phyloP scores from a whole-genome alignment of 1,284 basidiomycete genomes.

The Cutaneotrichosporon sp. region DNA sequence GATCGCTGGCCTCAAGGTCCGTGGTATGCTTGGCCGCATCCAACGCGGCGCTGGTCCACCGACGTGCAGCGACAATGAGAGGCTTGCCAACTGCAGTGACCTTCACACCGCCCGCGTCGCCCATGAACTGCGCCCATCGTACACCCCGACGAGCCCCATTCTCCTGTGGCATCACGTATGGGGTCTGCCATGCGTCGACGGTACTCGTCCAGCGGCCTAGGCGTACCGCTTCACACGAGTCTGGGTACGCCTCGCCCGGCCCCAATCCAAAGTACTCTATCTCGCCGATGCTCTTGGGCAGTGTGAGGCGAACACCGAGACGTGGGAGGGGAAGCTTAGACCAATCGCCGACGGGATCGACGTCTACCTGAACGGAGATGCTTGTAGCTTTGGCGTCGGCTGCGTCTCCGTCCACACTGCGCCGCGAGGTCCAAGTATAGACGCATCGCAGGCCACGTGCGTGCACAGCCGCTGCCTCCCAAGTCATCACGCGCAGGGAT shows the following conservation, averaged over 20 bases:
- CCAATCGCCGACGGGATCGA: constrained; percentile 18
- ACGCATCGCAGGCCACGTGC: constrained; percentile 8
- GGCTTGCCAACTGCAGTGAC: constrained; percentile 6
- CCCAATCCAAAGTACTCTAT: constrained; percentile 21
- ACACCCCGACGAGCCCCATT: constrained; percentile 18
- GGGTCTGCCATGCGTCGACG: constrained; percentile 21
- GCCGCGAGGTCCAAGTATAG: constrained; percentile 11
- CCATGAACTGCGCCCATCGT: constrained; percentile 12
- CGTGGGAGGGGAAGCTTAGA: constrained; percentile 13
- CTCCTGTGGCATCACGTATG: constrained; percentile 25
- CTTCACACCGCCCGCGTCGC: background rate
- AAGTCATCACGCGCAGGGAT: constrained; percentile 9
- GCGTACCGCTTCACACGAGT: constrained; percentile 6
- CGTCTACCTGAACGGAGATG: background rate
- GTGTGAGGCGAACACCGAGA: constrained; percentile 16
- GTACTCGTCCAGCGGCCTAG: constrained; percentile 10
- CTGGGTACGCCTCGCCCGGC: constrained; percentile 20
- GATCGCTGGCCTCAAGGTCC: constrained; percentile 15
- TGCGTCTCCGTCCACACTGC: background rate
- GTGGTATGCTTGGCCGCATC: constrained; percentile 15
- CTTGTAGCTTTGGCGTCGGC: too few relatives aligned
- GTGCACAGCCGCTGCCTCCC: constrained; percentile 10
- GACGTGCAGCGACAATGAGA: constrained; percentile 14
- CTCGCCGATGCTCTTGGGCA: constrained; percentile 6
- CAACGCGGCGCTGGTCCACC: constrained; percentile 21